Percentiles rank a stretch among this genome's conserved stretches.
These are phyloP conservation scores for Trypanosoma avium DNA, from an alignment of 208 protist genomes.

Conservation along the genomic window DNA sequence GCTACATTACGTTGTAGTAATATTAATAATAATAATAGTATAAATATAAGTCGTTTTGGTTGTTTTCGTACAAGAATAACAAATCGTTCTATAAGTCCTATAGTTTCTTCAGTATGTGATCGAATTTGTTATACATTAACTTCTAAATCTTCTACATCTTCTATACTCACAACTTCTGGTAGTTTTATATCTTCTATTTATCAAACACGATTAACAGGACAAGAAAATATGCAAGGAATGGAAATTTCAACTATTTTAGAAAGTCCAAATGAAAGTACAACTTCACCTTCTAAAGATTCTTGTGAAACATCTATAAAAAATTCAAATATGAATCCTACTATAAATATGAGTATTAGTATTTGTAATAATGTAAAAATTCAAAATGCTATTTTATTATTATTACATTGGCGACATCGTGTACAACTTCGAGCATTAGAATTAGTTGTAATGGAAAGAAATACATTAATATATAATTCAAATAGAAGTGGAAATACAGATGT, in stretches of 20 bases:
- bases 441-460: background rate
- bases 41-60: background rate
- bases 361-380: background rate
- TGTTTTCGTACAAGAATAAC: background rate
- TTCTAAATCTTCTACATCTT: background rate
- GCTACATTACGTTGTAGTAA: background rate
- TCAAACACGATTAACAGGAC: background rate
- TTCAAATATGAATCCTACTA: background rate
- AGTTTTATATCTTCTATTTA: background rate
- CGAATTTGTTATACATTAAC: background rate
- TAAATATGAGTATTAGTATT: background rate
- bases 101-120: background rate
- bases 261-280: too few relatives aligned
- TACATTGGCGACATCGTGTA: slow-evolving; percentile 9
- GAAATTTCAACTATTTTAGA: too few relatives aligned
- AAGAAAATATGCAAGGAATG: too few relatives aligned
- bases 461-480: background rate
- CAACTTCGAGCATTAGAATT: background rate
- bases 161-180: background rate
- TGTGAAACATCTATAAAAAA: too few relatives aligned
- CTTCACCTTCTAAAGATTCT: too few relatives aligned
- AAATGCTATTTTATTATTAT: background rate
- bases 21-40: too few relatives aligned
- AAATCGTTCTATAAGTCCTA: background rate
- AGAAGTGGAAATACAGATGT: background rate